Base-by-base conservation (phyloP, 768 basidiomycete genomes). In the Lactarius sp. region DNA sequence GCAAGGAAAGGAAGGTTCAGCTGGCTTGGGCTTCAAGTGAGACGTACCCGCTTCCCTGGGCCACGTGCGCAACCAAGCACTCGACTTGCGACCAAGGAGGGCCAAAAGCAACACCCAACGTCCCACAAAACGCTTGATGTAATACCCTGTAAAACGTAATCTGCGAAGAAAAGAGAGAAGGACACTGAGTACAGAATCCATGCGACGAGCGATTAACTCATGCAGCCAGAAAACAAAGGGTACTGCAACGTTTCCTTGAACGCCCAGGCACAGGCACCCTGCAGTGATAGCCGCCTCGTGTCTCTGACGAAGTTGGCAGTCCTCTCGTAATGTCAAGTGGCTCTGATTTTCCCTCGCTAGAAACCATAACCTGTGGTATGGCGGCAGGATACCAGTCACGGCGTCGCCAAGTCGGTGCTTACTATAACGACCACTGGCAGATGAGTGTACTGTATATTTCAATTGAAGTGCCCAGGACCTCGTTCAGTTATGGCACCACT, bases 21-120 rank as follows among this genome's bases (percentile, higher is more conserved):
- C 3, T 22, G 37, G 22, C 33, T 22, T 31, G 22, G 12, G 6
- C 6, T 55, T 49, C 27, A 27, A 27, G 14, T 6, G 44, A 13
- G 12, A 50, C 22, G 62, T 4, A 62, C 27, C 36, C 36, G 33
- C n/a, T 22, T 50, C 49, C 22, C n/a, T 9, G 13, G 3, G 22
- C 47, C 62, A 54, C 47, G 42, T 34, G 9, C 37, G 39, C 20
- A 27, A 27, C 27, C 53, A 60, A 2, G 20, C 3, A 22, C 14
- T 33, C 1, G 44, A 56, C 27, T 3, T 65, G 42, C 64, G 64
- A 56, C 39, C 13, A 13, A 65, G 39, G 41, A 52, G 37, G n/a
- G 50, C 42, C 3, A 56, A 44, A 51, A 60, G 20, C 14, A 8
- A 37, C 13, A 41, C 42, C 18, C 49, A 51, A 52, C 49, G 54